Base-by-base conservation (phyloP, 2,329 filamentous ascomycete genomes). In the Penicillium thymicola region DNA sequence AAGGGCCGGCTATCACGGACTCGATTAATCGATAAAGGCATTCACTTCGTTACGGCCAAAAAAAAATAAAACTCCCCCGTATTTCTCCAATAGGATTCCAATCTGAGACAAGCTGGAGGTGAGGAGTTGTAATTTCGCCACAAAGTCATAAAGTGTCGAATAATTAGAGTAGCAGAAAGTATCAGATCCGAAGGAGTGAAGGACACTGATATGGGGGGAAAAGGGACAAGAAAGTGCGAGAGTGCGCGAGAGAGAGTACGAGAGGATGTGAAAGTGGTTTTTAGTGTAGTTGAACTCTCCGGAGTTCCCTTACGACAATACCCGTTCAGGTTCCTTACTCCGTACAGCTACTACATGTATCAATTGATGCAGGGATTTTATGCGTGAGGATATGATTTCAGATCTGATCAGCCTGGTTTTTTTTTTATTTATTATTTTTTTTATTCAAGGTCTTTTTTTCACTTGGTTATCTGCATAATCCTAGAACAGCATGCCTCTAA, bases 101-200 rank as follows among this genome's bases (percentile, higher is more conserved):
- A 55, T 58, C 58, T 64, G 58, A 63, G 59, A 63, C 60, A 42
- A 43, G 34, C 23, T 23, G 44, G 21, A 13, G 18, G 34, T 54
- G 53, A 49, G 27, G 48, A 45, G 18, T 32, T 27, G 36, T 42
- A 34, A 54, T 44, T 44, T 43, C 45, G 28, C 46, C 46, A 45
- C 52, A 40, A 52, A 28, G 28, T 28, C n/a, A 11, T 36, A 21
- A 21, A 37, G 14, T 32, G 30, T 32, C 2, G 53, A 41, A 36
- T 43, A 42, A 13, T 37, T 23, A 32, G 41, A 21, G 30, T 32
- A 32, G 38, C 42, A 43, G 38, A 47, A 48, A 38, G 23, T 21
- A 42, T 52, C 44, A 47, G 47, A 61, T 64, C 69, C 63, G 43
- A 70, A 67, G 44, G 65, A 70, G 67, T 69, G 69, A 62, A 68